A percentile compares a stretch with the other conserved stretches of the same genome.
Conservation (phyloP, 106 monocot genomes). For the Chionographis japonica region DNA sequence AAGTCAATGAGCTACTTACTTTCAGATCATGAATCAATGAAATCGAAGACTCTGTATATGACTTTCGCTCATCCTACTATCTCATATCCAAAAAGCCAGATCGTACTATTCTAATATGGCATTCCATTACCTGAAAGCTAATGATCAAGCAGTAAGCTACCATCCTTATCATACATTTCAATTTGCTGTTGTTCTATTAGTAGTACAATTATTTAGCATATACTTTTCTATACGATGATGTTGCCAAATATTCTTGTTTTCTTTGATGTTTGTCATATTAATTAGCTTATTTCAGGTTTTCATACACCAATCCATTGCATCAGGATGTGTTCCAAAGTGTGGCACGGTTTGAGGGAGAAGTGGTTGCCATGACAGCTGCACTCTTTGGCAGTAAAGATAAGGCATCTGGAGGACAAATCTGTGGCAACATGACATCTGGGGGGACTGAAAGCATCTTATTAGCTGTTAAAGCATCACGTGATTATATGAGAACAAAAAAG, state of each 20-base stretch:
- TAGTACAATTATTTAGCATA: too few species aligned
- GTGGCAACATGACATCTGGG: conserved; percentile 99
- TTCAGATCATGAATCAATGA: too few species aligned
- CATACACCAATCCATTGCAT: conserved; percentile 95
- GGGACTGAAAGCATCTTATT: conserved; percentile 98
- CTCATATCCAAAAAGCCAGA: too few species aligned
- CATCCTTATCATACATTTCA: too few species aligned
- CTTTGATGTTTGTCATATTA: not conserved
- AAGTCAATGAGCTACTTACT: too few species aligned
- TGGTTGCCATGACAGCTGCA: conserved; percentile 96
- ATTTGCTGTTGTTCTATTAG: too few species aligned
- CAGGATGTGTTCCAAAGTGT: conserved; percentile 89
- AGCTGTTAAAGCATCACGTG: conserved; percentile 94
- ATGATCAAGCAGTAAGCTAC: too few species aligned
- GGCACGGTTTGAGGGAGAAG: conserved; percentile 78
- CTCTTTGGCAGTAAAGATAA: conserved; percentile 81
- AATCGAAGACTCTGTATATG: not conserved
- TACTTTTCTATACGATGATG: too few species aligned
- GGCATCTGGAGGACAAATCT: conserved; percentile 85
- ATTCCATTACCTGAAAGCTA: too few species aligned
- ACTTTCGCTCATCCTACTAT: too few species aligned
- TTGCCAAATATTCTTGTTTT: not conserved
- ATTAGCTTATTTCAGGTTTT: conserved; percentile 73
- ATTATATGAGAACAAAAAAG: conserved; percentile 87
- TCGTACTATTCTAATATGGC: too few species aligned